These are phyloP conservation scores for Exophiala viscosa DNA, from an alignment of 2,329 filamentous ascomycete species.

Conservation along the genomic window DNA sequence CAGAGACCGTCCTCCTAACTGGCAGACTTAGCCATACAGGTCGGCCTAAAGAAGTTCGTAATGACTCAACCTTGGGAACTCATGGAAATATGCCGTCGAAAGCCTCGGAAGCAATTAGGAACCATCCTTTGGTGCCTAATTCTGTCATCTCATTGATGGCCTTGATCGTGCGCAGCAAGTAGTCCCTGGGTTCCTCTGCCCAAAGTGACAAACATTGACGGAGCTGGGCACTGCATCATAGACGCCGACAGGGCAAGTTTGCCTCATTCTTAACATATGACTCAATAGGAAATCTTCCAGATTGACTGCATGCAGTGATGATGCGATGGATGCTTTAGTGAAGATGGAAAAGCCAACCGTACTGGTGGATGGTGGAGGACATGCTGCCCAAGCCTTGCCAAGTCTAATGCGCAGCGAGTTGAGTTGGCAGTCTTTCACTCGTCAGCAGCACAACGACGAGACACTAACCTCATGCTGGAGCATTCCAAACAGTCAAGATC, in stretches of 20 bases:
- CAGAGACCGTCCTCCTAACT: no score
- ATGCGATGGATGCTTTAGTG: background rate
- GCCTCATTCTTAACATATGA: conserved; percentile 16
- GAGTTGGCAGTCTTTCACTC: conserved; percentile 19
- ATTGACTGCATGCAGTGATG: background rate
- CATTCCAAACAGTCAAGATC: no score
- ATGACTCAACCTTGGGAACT: no score
- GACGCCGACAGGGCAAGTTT: conserved; percentile 4
- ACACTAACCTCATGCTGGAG: no score
- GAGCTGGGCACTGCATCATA: conserved; percentile 4
- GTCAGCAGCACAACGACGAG: background rate
- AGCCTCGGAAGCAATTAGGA: no score
- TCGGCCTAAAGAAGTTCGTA: no score
- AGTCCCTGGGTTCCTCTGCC: background rate
- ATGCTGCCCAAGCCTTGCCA: conserved; percentile 19
- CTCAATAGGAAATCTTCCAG: conserved; percentile 10
- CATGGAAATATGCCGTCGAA: no score
- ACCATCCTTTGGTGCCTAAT: no score
- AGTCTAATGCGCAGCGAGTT: conserved; percentile 11
- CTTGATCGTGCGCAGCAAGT: no score
- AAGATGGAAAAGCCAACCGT: conserved; percentile 7
- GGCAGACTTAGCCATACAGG: no score
- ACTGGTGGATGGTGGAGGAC: conserved; percentile 8
- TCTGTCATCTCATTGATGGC: no score
- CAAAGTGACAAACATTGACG: conserved; percentile 6